phyloP scores from a whole-genome alignment of 2,329 filamentous ascomycete genomes.

The Aspergillus pseudoglaucus region DNA sequence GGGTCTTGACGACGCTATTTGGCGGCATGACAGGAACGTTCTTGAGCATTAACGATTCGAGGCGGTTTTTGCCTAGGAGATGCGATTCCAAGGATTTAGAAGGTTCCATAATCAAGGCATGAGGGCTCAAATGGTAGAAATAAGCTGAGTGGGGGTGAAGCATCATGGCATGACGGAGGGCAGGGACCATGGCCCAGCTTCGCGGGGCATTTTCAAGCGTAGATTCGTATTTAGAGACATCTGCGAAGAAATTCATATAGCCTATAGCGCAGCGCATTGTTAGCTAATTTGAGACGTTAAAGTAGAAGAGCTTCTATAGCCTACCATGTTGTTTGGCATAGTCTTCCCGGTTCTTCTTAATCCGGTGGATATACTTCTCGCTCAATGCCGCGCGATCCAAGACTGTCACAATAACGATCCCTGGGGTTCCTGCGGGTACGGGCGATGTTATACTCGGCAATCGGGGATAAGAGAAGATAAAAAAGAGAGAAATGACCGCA shows the following conservation, averaged over 20 bases:
- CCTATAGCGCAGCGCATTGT: constrained; percentile 45
- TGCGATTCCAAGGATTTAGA: constrained; percentile 61
- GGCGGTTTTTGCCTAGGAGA: constrained; percentile 58
- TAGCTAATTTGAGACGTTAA: neutral
- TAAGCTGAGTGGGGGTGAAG: constrained; percentile 69
- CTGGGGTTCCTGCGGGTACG: constrained; percentile 32
- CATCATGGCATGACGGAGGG: constrained; percentile 81
- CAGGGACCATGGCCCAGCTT: constrained; percentile 64
- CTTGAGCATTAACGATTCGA: constrained; percentile 76
- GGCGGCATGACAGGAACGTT: constrained; percentile 85
- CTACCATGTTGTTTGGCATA: constrained; percentile 84
- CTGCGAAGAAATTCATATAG: constrained; percentile 78
- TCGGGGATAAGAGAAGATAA: constrained; percentile 48
- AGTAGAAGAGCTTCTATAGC: neutral
- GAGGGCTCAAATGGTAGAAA: constrained; percentile 81
- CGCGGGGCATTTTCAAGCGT: constrained; percentile 36
- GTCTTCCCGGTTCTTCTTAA: constrained; percentile 73
- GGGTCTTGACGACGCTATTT: constrained; percentile 95
- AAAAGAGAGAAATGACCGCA: constrained; percentile 54
- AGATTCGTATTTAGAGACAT: constrained; percentile 62
- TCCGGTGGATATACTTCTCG: constrained; percentile 61
- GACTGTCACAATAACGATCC: constrained; percentile 75
- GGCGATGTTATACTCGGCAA: constrained; percentile 21
- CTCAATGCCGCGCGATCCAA: constrained; percentile 63
- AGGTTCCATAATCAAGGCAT: constrained; percentile 85